Evolutionary conservation across 805 yeast species (phyloP).

Genomic region (Lipomyces chichibuensis): DNA sequence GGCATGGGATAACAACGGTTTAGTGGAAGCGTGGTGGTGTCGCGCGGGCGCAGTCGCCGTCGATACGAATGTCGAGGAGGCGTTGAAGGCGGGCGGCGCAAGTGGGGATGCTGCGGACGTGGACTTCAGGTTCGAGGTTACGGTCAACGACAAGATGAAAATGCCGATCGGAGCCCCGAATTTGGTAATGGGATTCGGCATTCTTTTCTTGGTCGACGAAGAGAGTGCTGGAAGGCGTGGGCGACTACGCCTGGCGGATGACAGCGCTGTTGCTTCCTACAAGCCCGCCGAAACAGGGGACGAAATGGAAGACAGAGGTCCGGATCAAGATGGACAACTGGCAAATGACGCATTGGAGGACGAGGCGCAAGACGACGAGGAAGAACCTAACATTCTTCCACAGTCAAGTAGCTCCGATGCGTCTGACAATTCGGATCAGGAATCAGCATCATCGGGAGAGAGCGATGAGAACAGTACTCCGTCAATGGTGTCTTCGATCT

Average conservation of each 20-base stretch:
- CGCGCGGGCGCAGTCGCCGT: constrained; percentile 22
- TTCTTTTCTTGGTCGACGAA: constrained; percentile 72
- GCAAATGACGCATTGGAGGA: not conserved
- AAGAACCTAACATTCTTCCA: not conserved
- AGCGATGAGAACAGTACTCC: constrained; percentile 14
- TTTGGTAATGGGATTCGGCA: constrained; percentile 85
- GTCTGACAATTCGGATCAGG: constrained; percentile 22
- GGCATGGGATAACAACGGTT: constrained; percentile 87
- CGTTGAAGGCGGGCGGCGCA: not conserved
- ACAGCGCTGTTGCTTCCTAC: constrained; percentile 12
- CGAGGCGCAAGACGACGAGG: constrained; percentile 15
- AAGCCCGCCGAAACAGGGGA: constrained; percentile 23
- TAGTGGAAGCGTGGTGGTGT: constrained; percentile 68
- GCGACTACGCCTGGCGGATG: constrained; percentile 25
- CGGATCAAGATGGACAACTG: constrained; percentile 5
- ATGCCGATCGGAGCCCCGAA: constrained; percentile 49
- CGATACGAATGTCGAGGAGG: constrained; percentile 28
- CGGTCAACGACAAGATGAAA: constrained; percentile 14
- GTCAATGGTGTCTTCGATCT: not conserved
- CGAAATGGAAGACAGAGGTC: constrained; percentile 24
- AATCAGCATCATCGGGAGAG: constrained; percentile 3
- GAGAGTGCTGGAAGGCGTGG: constrained; percentile 49
- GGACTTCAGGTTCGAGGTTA: constrained; percentile 56
- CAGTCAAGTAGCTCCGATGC: not conserved
- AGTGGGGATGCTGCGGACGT: constrained; percentile 39